Base-by-base conservation (phyloP, 805 yeast genomes). In the Spathaspora hagerdaliae region DNA sequence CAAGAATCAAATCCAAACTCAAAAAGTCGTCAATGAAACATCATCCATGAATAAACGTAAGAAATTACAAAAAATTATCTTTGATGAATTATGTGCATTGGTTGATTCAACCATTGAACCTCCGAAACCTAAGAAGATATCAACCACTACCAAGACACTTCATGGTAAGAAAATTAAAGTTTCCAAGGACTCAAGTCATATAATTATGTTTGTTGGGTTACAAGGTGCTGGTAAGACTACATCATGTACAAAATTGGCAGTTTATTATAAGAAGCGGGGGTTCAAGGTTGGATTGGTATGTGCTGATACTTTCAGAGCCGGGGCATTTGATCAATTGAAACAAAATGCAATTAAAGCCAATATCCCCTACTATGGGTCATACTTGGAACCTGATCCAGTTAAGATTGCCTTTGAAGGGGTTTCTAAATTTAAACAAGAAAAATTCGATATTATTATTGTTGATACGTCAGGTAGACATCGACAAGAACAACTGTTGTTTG, bases 171-270 rank as follows among this genome's bases (percentile, higher is more conserved):
- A 56, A 49, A 51, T 41, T 10, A 55, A 49, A 45, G 51, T 56
- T 12, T 49, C 58, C 5, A 52, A 50, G 34, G 49, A 48, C 36
- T 39, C 45, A 27, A 57, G 69, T 31, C 73, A 85, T 59, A 87
- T 92, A 31, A 85, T 94, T 52, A 94, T 94, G 99, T 87, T 94
- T 76, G 99, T 94, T 48, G 99, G 99, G 61, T 74, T 94, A 49
- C 99, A 94, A 66, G 99, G 99, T 72, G 94, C 98, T 10, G 99
- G 99, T 77, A 94, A 94, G 64, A 94, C 99, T 31, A 94, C 99
- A 0, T 83, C 97, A 2, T 91, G 97, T 81, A 94, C 99, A 1
- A 94, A 94, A 58, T 74, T 92, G 56, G 99, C 99, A 0, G 96
- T 89, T 1, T 91, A 87, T 63, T 94, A 94, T 63, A 92, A 90